Percentiles rank a stretch among this genome's conserved stretches.
phyloP scores from a whole-genome alignment of 495 filamentous ascomycete species.

The Staphylotrichum longicolle region DNA sequence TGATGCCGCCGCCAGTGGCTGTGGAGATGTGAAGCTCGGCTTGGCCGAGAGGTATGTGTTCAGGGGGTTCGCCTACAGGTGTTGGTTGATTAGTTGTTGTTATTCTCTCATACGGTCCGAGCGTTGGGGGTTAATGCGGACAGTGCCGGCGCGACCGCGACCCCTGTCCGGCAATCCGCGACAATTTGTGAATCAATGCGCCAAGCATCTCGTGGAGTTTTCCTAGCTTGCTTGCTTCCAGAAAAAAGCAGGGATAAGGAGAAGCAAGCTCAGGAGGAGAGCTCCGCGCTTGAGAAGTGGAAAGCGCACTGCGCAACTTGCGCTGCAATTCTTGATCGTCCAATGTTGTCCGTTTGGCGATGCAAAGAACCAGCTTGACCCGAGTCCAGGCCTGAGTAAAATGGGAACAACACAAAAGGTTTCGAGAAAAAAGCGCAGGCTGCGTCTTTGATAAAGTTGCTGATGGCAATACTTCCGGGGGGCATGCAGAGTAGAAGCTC shows the following conservation, averaged over 20 bases:
- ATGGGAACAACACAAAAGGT: too few species aligned
- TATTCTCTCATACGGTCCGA: slow-evolving; percentile 32
- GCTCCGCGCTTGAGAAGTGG: background rate
- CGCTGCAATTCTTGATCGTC: too few species aligned
- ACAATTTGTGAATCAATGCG: slow-evolving; percentile 34
- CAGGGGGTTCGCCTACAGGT: slow-evolving; percentile 78
- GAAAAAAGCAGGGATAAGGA: background rate
- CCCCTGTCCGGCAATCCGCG: slow-evolving; percentile 28
- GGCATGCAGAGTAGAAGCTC: background rate
- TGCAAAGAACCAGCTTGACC: too few species aligned
- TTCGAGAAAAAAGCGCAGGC: too few species aligned
- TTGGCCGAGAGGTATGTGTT: slow-evolving; percentile 93
- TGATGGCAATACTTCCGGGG: too few species aligned
- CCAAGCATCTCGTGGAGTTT: slow-evolving; percentile 22
- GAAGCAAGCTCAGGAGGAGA: background rate
- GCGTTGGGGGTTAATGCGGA: slow-evolving; percentile 18
- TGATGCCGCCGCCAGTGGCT: slow-evolving; percentile 88
- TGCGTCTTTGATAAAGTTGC: too few species aligned
- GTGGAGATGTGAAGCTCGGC: slow-evolving; percentile 86
- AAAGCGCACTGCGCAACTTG: too few species aligned
- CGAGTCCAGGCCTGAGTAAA: too few species aligned
- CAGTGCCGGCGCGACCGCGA: slow-evolving; percentile 23
- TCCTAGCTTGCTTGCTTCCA: slow-evolving; percentile 7
- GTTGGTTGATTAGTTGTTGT: slow-evolving; percentile 48
- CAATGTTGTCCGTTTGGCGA: too few species aligned